Evolutionary conservation across 495 filamentous ascomycete species (phyloP).

Genomic region (Articulospora tetracladia): DNA sequence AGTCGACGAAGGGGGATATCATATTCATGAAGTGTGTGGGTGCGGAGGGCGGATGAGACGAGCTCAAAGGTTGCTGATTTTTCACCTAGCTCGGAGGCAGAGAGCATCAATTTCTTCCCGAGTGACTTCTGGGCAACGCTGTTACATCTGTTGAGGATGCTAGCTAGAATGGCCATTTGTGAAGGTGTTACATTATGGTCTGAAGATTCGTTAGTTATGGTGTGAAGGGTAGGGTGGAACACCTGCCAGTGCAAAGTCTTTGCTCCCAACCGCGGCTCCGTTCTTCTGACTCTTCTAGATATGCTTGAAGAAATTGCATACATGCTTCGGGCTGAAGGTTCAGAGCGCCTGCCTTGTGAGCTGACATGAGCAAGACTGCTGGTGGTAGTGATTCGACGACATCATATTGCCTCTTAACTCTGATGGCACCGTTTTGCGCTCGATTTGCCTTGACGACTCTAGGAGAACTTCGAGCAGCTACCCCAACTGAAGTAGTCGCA

Average conservation of each 20-base stretch:
- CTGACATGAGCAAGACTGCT: slow-evolving; percentile 8
- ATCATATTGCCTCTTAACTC: background rate
- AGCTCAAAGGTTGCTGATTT: slow-evolving; percentile 20
- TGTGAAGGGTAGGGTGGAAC: background rate
- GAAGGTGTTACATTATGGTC: slow-evolving; percentile 15
- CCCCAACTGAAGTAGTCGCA: background rate
- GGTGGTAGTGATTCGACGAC: slow-evolving; percentile 14
- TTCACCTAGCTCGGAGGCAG: slow-evolving; percentile 20
- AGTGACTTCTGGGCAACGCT: background rate
- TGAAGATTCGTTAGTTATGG: background rate
- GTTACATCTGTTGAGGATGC: slow-evolving; percentile 10
- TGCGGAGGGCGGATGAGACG: slow-evolving; percentile 6
- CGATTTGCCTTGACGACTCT: background rate
- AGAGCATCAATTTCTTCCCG: slow-evolving; percentile 12
- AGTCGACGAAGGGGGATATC: slow-evolving; percentile 11
- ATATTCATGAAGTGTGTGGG: slow-evolving; percentile 1
- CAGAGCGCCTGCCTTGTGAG: slow-evolving; percentile 20
- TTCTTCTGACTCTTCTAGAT: background rate
- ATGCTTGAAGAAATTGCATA: slow-evolving; percentile 14
- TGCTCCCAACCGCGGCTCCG: background rate
- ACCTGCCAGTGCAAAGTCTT: slow-evolving; percentile 11
- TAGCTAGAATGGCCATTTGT: slow-evolving; percentile 12
- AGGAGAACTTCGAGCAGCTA: background rate
- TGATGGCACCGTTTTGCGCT: background rate
- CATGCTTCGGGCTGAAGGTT: slow-evolving; percentile 7